Evolutionary conservation across 495 filamentous ascomycete species (phyloP).

Genomic region (Glarea lozoyensis): DNA sequence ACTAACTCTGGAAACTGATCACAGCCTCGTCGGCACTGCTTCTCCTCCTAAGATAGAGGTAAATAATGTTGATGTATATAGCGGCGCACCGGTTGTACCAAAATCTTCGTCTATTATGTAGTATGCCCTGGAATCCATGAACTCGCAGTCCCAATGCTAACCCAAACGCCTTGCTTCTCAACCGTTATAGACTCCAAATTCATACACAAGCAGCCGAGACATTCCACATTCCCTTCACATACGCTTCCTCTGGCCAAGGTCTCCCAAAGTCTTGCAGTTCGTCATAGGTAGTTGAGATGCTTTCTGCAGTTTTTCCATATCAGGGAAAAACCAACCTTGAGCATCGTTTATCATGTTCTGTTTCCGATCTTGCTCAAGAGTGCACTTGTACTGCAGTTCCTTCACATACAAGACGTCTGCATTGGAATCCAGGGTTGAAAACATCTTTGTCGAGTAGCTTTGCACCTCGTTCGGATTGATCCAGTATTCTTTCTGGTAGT

Average conservation of each 20-base stretch:
- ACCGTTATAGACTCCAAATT: slow-evolving; percentile 5
- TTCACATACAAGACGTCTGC: slow-evolving; percentile 68
- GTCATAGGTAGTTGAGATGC: slow-evolving; percentile 48
- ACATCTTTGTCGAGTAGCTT: slow-evolving; percentile 54
- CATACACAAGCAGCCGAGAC: slow-evolving; percentile 10
- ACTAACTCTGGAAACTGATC: too few relatives aligned
- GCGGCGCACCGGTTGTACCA: too few relatives aligned
- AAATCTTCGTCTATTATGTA: too few relatives aligned
- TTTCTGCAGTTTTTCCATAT: slow-evolving; percentile 64
- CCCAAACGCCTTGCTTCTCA: slow-evolving; percentile 21
- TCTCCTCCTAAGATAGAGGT: too few relatives aligned
- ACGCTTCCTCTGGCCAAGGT: slow-evolving; percentile 12
- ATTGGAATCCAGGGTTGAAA: slow-evolving; percentile 62
- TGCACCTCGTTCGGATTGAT: slow-evolving; percentile 71
- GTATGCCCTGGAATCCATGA: too few relatives aligned
- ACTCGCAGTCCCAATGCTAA: too few relatives aligned
- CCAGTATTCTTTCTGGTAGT: slow-evolving; percentile 70
- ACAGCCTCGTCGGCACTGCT: too few relatives aligned
- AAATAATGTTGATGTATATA: too few relatives aligned
- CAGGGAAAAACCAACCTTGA: slow-evolving; percentile 80
- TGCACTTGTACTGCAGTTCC: slow-evolving; percentile 58
- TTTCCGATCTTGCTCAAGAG: slow-evolving; percentile 53
- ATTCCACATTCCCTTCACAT: slow-evolving; percentile 1
- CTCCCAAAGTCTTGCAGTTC: slow-evolving; percentile 23
- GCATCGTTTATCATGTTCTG: slow-evolving; percentile 66